Evolutionary conservation across 164 flowering plant genomes (phyloP), one percentile per base, ranked within the genome.

Genomic region (Umbilicus rupestris): DNA sequence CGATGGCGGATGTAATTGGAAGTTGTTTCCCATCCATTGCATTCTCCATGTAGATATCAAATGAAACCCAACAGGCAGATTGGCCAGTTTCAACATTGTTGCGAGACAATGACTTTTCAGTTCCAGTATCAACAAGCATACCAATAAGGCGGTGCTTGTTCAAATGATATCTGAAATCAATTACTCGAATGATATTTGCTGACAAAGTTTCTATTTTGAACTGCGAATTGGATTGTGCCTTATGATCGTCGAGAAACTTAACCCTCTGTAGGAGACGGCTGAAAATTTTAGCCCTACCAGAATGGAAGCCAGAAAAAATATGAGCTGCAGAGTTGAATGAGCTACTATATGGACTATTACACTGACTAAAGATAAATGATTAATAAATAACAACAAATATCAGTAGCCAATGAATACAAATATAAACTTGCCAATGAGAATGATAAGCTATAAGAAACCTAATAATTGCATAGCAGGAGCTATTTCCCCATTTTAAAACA

Each of bases 11-110:
- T 73, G 77, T 80, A 15, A 77, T 77, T 35, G 81, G 82, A 45
- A 87, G 80, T 59, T 82, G 85, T 66, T 71, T 81, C 70, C 80
- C 87, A 76, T 87, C 89, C 93, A 87, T 77, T 17, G 78, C 76
- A 75, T 76, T 75, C 75, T 87, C 93, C 87, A 87, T 73, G 66
- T 75, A 85, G 64, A 87, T 79, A 73, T 87, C 93, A 73, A 80
- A 78, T 58, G 84, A 64, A 71, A 81, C 73, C 93, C 93, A 87
- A 66, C 82, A 82, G 35, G 87, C 76, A 72, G 84, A 77, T 67
- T 42, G 81, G 68, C 68, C 74, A 77, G 79, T 73, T 72, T 69
- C 81, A 66, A 72, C 77, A 57, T 71, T 74, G 74, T 78, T 68
- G 64, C 62, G 39, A 63, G 79, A 70, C 28, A 72, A 46, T 19